Evolutionary conservation across 176 grass and related monocot genomes (phyloP).

Genomic region (Aegilops tauschii): DNA sequence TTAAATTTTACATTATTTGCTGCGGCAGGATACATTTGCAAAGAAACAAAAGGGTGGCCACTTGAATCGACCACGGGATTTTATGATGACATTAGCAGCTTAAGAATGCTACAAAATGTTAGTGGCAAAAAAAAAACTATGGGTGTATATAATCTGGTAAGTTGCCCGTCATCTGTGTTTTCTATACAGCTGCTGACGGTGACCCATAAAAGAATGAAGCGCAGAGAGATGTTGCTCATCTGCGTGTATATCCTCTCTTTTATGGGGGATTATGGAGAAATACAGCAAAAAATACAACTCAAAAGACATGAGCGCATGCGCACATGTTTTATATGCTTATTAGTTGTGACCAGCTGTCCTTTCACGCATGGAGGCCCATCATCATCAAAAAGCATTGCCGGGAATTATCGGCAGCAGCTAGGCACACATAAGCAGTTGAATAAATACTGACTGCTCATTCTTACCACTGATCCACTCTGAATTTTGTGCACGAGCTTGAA

Average conservation of each 20-base stretch:
- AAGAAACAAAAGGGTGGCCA: neutral
- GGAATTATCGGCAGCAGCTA: neutral
- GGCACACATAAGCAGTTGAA: neutral
- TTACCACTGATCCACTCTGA: neutral
- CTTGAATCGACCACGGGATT: neutral
- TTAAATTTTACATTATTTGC: neutral
- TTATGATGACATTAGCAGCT: neutral
- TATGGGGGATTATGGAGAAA: neutral
- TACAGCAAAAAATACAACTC: neutral
- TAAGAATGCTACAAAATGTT: neutral
- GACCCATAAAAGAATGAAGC: conserved; percentile 13
- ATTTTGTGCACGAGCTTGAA: neutral
- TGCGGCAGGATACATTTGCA: neutral
- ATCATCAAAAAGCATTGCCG: neutral
- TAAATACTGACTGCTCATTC: neutral
- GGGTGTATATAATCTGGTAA: neutral
- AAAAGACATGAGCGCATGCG: neutral
- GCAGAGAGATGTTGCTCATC: neutral
- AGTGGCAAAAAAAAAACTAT: neutral
- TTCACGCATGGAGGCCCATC: neutral
- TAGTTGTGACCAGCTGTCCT: neutral
- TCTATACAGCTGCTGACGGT: conserved; percentile 18
- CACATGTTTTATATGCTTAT: neutral
- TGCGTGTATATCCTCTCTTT: neutral
- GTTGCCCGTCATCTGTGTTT: neutral